Evolutionary conservation across 192 early-diverging fungal species (phyloP), one percentile per base, ranked within the genome.

Genomic region (Coemansia umbellata): DNA sequence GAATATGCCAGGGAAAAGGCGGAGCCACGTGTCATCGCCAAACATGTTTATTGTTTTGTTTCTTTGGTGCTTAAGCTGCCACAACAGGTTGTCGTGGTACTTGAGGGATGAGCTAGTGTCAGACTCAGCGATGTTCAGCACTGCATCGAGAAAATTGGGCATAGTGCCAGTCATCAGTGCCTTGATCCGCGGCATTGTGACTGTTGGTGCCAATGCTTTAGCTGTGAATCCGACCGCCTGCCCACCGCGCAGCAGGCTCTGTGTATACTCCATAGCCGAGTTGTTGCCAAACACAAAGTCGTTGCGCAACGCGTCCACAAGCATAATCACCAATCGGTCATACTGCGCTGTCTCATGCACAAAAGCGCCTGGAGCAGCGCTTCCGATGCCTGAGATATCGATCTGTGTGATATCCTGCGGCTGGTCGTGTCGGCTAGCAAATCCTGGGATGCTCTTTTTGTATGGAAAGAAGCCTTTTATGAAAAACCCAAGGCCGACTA

Each of bases 11-110:
- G 92, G 93, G 56, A 91, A 99, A 37, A 99, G 67, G 31, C 83
- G 84, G 35, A 89, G 82, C 96, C 96, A 99, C 13, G 95, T 98
- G 51, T 98, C 93, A 56, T 98, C 95, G 52, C 95, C 95, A 83
- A 93, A 91, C 65, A 94, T 90, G 26, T 83, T 83, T 19, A 91
- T 78, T 6, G 70, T 72, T 47, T 82, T 82, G 8, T 66, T 66
- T 22, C 76, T 66, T 2, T 62, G 48, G 28, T 74, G 60, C 6
- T 79, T 73, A 15, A 90, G 57, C 50, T 91, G 87, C 68, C 79
- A 74, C 27, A 91, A 52, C 81, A 87, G 80, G 56, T 89, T 91
- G 58, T 92, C 90, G 22, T 89, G 83, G 53, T 78, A 55, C 45
- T 54, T 44, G 9, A 79, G 56, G 30, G 71, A 74, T 23, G 78